phyloP scores from a whole-genome alignment of 108 stramenopile genomes.

The Pseudonitzschia multistriata region DNA sequence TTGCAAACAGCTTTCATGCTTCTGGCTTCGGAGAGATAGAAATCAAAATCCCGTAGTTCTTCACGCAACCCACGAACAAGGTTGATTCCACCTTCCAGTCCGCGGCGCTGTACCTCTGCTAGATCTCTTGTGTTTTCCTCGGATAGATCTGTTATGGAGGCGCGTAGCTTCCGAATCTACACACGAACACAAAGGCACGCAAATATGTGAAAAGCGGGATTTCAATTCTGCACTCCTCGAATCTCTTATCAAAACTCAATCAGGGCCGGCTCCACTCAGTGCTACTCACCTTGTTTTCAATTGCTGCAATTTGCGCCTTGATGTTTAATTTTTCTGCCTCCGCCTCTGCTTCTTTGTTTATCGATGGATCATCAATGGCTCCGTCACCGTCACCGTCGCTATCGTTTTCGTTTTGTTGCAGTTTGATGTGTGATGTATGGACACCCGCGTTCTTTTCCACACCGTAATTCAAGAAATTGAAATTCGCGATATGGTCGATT shows the following conservation, averaged over 20 bases:
- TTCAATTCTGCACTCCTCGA: too few species aligned
- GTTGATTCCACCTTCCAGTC: conserved; percentile 64
- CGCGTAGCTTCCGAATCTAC: conserved; percentile 56
- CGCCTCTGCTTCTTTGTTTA: conserved; percentile 15
- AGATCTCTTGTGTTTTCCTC: conserved; percentile 61
- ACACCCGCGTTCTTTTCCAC: background rate
- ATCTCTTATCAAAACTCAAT: too few species aligned
- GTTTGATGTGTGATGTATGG: too few species aligned
- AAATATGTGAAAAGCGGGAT: too few species aligned
- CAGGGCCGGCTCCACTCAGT: background rate
- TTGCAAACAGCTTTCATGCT: conserved; percentile 50
- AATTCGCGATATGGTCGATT: conserved; percentile 11
- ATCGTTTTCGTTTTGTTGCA: background rate
- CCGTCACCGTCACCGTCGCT: background rate
- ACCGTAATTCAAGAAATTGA: conserved; percentile 2
- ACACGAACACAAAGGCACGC: too few species aligned
- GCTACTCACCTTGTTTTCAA: conserved; percentile 40
- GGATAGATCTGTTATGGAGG: conserved; percentile 71
- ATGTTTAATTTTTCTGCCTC: conserved; percentile 31
- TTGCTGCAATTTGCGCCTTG: conserved; percentile 43
- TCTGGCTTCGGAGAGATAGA: conserved; percentile 46
- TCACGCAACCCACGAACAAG: conserved; percentile 59
- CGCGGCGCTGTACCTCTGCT: conserved; percentile 64
- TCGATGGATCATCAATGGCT: background rate
- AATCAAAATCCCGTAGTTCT: conserved; percentile 66